phyloP scores from a whole-genome alignment of 2,329 filamentous ascomycete species.

The Blastomyces gilchristii region DNA sequence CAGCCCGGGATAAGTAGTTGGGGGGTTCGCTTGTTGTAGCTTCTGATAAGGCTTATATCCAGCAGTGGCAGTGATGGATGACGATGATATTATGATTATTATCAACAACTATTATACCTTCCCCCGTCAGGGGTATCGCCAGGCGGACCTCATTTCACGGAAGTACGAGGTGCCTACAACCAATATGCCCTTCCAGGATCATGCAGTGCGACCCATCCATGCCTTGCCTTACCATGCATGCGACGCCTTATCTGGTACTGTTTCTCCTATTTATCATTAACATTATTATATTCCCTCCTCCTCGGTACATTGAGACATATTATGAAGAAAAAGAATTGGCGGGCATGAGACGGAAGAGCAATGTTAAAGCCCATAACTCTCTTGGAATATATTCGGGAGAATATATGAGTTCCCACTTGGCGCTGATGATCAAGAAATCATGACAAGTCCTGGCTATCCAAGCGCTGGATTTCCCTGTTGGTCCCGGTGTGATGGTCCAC shows the following conservation, averaged over 20 bases:
- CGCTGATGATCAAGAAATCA: not conserved
- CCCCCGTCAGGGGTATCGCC: not conserved
- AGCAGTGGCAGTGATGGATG: not conserved
- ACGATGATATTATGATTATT: not conserved
- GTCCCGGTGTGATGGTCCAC: slow-evolving; percentile 1
- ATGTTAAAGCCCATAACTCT: not conserved
- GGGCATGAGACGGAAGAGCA: not conserved
- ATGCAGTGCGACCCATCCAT: not conserved
- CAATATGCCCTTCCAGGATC: not conserved
- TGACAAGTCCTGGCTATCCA: not conserved
- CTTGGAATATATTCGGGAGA: not conserved
- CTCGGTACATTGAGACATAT: not conserved
- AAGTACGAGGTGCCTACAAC: not conserved
- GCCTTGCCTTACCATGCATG: not conserved
- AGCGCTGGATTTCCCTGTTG: not conserved
- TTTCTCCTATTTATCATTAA: not conserved
- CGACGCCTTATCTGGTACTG: not conserved
- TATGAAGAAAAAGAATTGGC: not conserved
- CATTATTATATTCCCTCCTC: too few relatives aligned
- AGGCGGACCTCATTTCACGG: too few relatives aligned
- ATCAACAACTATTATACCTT: not conserved
- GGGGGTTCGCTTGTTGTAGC: not conserved
- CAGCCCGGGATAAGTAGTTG: too few relatives aligned
- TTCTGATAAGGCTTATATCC: not conserved
- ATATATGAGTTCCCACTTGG: not conserved